phyloP scores from a whole-genome alignment of 2,329 filamentous ascomycete genomes.

The Claviceps quebecensis region DNA sequence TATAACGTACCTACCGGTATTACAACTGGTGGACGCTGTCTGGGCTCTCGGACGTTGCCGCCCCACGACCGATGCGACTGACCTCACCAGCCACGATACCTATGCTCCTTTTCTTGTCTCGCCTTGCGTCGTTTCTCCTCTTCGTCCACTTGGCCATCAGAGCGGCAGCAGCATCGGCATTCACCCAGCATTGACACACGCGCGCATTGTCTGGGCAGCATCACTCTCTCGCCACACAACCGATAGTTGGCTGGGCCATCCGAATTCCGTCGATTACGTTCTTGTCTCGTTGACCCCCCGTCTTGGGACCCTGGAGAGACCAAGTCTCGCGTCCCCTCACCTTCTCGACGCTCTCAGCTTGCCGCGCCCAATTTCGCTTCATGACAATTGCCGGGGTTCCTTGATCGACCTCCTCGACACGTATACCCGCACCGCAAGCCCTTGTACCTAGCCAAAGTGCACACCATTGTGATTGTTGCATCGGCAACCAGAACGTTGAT shows the following conservation, averaged over 20 bases:
- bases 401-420: background rate
- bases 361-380: constrained; percentile 3
- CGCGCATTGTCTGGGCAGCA: background rate
- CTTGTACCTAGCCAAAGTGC: background rate
- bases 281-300: background rate
- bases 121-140: background rate
- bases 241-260: background rate
- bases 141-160: background rate
- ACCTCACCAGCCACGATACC: background rate
- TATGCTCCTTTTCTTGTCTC: background rate
- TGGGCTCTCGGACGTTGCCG: background rate
- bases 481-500: background rate
- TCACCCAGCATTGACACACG: background rate
- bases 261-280: background rate
- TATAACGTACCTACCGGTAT: too few relatives aligned
- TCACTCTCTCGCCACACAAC: background rate
- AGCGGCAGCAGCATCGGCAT: background rate
- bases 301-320: background rate
- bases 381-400: background rate
- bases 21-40: background rate
- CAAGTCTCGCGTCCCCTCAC: background rate
- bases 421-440: background rate
- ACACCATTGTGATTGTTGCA: background rate
- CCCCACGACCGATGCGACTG: background rate
- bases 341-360: background rate